Base-by-base conservation (phyloP, 176 grass and related monocot genomes). In the Otatea glauca region DNA sequence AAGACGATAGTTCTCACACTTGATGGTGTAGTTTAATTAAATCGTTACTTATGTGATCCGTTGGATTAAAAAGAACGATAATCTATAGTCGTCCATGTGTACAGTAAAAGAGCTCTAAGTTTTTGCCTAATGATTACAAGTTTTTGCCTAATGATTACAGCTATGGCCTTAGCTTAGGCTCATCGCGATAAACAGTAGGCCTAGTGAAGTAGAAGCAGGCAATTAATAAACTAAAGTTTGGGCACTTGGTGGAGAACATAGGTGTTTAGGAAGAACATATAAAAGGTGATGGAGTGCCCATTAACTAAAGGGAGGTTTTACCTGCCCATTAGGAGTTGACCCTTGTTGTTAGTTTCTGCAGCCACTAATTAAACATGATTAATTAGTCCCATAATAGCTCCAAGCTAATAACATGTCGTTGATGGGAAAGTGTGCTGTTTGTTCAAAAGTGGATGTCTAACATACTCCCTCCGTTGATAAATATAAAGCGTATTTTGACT, bases 321-420 rank as follows among this genome's bases (percentile, higher is more conserved):
- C 83, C 63, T 67, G 62, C 45, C 75, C 80, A 77, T 84, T 81
- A 77, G 47, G 69, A 81, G 45, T 86, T 84, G 84, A 89, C 80
- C 60, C 6, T 10, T 68, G 41, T 59, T 59, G 48, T 74, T 86
- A 66, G 35, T 75, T 84, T 84, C 3, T 32, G 5, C 4, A 7
- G 9, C 8, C 18, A 87, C 14, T 74, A 62, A 79, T 37, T 6
- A 44, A 9, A 20, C n/a, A 69, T 63, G 41, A 67, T 68, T 79
- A 75, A 63, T 79, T 18, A 61, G 5, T 50, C 61, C 70, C 48
- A 81, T 47, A 59, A 10, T 72, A 56, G 51, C 43, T 76, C 44
- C 13, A 13, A 50, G 18, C 32, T 49, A 51, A 53, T 11, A 43
- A 25, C n/a, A 73, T 39, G 5, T 24, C 35, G 38, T 50, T 70